Conservation (phyloP, 164 flowering plant genomes). For the Dillenia suffruticosa region DNA sequence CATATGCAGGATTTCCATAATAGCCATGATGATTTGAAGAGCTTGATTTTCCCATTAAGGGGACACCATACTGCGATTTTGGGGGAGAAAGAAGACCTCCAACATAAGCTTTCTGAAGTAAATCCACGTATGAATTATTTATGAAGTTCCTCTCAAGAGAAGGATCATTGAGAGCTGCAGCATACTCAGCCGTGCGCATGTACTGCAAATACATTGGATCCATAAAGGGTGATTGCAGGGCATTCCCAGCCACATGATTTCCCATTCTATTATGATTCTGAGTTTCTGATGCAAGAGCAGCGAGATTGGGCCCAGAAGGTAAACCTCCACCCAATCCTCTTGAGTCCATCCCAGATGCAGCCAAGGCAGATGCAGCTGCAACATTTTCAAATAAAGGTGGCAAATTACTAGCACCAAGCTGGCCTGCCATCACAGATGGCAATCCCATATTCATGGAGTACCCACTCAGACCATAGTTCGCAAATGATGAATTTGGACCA, state of each 20-base stretch:
- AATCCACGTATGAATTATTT: slow-evolving; percentile 52
- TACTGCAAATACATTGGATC: slow-evolving; percentile 72
- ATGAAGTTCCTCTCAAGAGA: slow-evolving; percentile 48
- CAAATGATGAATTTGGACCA: slow-evolving; percentile 29
- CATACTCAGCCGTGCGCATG: slow-evolving; percentile 54
- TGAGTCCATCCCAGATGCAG: slow-evolving; percentile 43
- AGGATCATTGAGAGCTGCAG: slow-evolving; percentile 60
- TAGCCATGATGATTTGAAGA: slow-evolving; percentile 53
- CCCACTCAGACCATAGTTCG: slow-evolving; percentile 42
- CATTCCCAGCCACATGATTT: slow-evolving; percentile 33
- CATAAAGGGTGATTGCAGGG: slow-evolving; percentile 39
- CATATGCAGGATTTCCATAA: slow-evolving; percentile 61
- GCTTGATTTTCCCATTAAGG: slow-evolving; percentile 42
- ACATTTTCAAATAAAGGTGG: slow-evolving; percentile 61
- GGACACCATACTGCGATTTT: slow-evolving; percentile 60
- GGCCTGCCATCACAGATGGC: slow-evolving; percentile 44
- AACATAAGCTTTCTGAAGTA: slow-evolving; percentile 68
- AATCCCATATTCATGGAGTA: slow-evolving; percentile 39
- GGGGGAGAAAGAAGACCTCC: slow-evolving; percentile 57
- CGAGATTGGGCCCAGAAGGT: slow-evolving; percentile 30
- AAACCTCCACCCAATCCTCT: slow-evolving; percentile 40
- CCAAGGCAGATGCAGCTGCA: slow-evolving; percentile 56
- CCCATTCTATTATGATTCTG: slow-evolving; percentile 41
- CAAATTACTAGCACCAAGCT: slow-evolving; percentile 46
- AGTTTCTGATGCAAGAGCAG: slow-evolving; percentile 29